Percentiles rank a stretch among this genome's conserved stretches.
phyloP scores from a whole-genome alignment of 1,139 yeast genomes.

The Yamadazyma trypodendri region DNA sequence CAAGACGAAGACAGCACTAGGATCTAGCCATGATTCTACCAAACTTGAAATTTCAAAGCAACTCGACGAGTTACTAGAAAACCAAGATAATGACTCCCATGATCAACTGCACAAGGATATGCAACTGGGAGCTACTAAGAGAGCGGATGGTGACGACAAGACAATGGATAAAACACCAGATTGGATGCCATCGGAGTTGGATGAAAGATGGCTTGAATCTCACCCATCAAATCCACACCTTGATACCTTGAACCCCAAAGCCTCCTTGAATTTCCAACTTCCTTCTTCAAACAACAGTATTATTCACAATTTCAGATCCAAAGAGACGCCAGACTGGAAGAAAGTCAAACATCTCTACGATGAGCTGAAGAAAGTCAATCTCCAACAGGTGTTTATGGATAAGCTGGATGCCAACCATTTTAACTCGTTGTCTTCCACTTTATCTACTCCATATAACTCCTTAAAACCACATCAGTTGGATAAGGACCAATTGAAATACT shows the following conservation, averaged over 20 bases:
- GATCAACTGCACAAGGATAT: background rate
- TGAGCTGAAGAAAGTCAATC: conserved; percentile 21
- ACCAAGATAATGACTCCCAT: background rate
- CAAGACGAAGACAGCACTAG: conserved; percentile 34
- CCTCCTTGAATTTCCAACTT: conserved; percentile 21
- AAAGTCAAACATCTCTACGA: conserved; percentile 30
- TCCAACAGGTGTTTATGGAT: conserved; percentile 26
- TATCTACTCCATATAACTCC: conserved; percentile 31
- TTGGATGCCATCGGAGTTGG: conserved; percentile 46
- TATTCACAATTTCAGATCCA: conserved; percentile 30
- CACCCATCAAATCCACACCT: conserved; percentile 17
- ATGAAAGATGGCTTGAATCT: conserved; percentile 32
- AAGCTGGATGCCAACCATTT: conserved; percentile 7
- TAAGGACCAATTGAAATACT: conserved; percentile 19
- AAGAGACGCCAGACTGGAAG: conserved; percentile 41
- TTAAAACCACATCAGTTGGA: conserved; percentile 16
- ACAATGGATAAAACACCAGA: conserved; percentile 32
- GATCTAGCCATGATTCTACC: conserved; percentile 8
- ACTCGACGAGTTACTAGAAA: conserved; percentile 1
- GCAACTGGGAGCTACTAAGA: too few relatives aligned
- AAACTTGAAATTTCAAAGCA: conserved; percentile 5
- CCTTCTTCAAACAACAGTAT: conserved; percentile 32
- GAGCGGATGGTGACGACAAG: conserved; percentile 28
- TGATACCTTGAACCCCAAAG: conserved; percentile 25
- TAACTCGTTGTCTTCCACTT: conserved; percentile 34